Conservation (phyloP, 352 stramenopile genomes). For the Globisporangium echinulatum region DNA sequence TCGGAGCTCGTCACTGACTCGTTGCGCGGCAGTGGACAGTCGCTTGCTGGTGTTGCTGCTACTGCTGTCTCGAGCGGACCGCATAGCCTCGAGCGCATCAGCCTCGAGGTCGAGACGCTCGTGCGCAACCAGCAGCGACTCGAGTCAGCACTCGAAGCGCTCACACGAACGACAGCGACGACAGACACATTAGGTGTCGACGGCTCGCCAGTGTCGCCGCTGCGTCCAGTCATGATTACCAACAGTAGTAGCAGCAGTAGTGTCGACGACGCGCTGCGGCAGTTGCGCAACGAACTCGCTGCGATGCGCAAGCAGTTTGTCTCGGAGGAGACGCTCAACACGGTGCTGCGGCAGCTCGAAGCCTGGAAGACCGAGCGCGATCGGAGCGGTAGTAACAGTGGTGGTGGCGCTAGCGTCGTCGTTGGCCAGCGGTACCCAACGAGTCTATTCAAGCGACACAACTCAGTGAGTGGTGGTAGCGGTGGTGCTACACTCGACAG, state of each 20-base stretch:
- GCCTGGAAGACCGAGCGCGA: conserved; percentile 26
- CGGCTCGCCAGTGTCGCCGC: no score
- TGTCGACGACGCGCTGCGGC: conserved; percentile 29
- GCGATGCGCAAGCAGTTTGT: conserved; percentile 41
- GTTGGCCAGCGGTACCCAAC: conserved; percentile 23
- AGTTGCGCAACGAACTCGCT: conserved; percentile 29
- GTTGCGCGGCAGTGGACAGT: conserved; percentile 23
- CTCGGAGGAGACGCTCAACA: conserved; percentile 32
- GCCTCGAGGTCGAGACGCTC: conserved; percentile 33
- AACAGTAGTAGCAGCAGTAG: background rate
- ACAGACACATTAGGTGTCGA: background rate
- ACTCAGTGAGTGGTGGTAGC: conserved; percentile 8
- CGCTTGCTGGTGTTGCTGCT: conserved; percentile 1
- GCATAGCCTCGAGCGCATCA: conserved; percentile 35
- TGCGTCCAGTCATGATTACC: background rate
- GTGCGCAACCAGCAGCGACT: conserved; percentile 33
- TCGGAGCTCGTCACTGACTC: conserved; percentile 55
- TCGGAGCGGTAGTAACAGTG: background rate
- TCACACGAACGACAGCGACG: conserved; percentile 10
- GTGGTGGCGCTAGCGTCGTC: conserved; percentile 8
- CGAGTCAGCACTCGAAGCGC: conserved; percentile 18
- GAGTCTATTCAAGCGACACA: conserved; percentile 19
- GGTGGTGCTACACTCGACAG: background rate
- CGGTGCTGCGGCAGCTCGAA: conserved; percentile 37
- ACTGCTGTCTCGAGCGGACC: conserved; percentile 8